Percentiles rank a stretch among this genome's conserved stretches.
These are phyloP conservation scores for Lineolata rhizophorae DNA, from an alignment of 495 filamentous ascomycete genomes.

Conservation along the genomic window DNA sequence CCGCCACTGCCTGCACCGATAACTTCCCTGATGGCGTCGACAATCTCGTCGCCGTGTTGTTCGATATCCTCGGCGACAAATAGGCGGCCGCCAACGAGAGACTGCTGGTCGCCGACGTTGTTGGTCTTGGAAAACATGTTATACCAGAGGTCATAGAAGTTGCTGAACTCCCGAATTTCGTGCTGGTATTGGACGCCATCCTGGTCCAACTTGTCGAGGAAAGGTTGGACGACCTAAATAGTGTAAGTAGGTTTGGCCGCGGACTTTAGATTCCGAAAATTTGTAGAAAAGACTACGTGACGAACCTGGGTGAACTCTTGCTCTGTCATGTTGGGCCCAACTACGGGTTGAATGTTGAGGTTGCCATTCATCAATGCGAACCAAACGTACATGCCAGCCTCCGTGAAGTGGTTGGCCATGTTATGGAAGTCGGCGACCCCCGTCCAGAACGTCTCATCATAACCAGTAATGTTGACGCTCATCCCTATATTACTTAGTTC, in stretches of 20 bases:
- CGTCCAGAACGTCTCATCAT: background rate
- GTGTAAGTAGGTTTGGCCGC: no score
- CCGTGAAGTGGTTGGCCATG: background rate
- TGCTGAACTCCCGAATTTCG: background rate
- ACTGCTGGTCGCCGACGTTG: background rate
- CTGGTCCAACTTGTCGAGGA: background rate
- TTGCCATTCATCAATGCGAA: background rate
- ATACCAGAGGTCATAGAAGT: background rate
- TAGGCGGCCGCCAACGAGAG: background rate
- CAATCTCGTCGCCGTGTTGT: background rate
- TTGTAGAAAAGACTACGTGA: background rate
- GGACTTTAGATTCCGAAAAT: background rate
- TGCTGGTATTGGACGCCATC: background rate
- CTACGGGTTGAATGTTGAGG: background rate
- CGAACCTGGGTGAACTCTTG: background rate
- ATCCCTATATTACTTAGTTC: no score
- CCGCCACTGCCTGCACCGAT: no score
- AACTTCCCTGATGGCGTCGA: no score
- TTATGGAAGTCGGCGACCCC: slow-evolving; percentile 1
- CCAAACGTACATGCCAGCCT: slow-evolving; percentile 1
- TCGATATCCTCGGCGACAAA: background rate
- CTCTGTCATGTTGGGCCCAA: background rate
- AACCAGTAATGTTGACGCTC: background rate
- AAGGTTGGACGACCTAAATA: background rate
- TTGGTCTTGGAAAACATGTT: background rate